Base-by-base conservation (phyloP, 2,329 filamentous ascomycete species). In the Ascochyta fabae region DNA sequence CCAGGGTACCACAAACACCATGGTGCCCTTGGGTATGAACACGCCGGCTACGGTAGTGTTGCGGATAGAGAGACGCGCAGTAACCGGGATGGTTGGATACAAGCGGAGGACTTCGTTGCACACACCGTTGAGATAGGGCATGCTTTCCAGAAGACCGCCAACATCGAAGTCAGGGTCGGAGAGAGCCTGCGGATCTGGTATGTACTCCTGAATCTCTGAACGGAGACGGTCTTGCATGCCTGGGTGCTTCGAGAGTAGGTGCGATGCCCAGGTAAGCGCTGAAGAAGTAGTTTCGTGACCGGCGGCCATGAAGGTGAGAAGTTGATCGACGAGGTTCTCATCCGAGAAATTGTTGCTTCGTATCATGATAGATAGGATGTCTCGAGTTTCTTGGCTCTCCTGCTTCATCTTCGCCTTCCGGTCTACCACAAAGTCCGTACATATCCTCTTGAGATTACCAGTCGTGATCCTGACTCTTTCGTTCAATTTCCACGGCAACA, bases 231-330 rank as follows among this genome's bases (percentile, higher is more conserved):
- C 75, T 75, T 95, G 90, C 2, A 90, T 78, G 0, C 86, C 81
- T 0, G 85, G 87, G 64, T 91, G 75, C 19, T 81, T 80, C 64
- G 85, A 85, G n/a, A 95, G 83, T 39, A 88, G 78, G 69, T 92
- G 90, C 7, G 87, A 76, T 3, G 88, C 84, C 89, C 90, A 94
- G n/a, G 87, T 89, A 70, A 95, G 81, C 16, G 90, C 83, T 1
- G 87, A 84, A 1, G 91, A 86, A 0, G 90, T 93, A 1, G 91
- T 94, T 76, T 94, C 90, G 73, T 94, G 91, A 6, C 78, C 82
- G 3, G 82, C 82, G 3, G 83, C 83, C 4, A 86, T 66, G 60
- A 84, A 84, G 0, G 83, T 86, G 24, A 86, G 67, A 1, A 85
- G 75, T 51, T 85, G 83, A 59, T 85, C 82, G 7, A 80, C 79